phyloP scores from a whole-genome alignment of 2,329 filamentous ascomycete species.

The Ustulina deusta region DNA sequence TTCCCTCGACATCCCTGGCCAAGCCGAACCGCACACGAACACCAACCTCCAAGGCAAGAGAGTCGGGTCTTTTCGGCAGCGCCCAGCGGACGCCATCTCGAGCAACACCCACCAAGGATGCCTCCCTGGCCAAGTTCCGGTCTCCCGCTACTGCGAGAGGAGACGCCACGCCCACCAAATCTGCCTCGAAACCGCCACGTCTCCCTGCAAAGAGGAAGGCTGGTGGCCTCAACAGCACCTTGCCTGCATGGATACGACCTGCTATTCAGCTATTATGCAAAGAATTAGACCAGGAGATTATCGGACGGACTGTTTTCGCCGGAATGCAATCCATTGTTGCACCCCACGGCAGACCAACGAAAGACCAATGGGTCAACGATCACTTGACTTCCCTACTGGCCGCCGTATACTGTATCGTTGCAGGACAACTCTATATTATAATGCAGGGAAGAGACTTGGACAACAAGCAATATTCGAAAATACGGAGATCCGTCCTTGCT shows the following conservation, averaged over 20 bases:
- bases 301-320: slow-evolving; percentile 79
- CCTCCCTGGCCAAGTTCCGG: slow-evolving; percentile 58
- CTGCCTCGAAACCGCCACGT: slow-evolving; percentile 52
- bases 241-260: slow-evolving; percentile 76
- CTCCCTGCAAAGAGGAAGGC: slow-evolving; percentile 51
- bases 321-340: slow-evolving; percentile 72
- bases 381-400: slow-evolving; percentile 68
- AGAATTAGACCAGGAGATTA: slow-evolving; percentile 68
- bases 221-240: slow-evolving; percentile 46
- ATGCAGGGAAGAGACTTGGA: slow-evolving; percentile 55
- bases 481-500: slow-evolving; percentile 61
- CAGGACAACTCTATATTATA: slow-evolving; percentile 61
- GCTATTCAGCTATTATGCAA: slow-evolving; percentile 74
- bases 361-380: slow-evolving; percentile 62
- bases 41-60: slow-evolving; percentile 53
- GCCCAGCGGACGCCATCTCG: slow-evolving; percentile 55
- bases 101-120: slow-evolving; percentile 61
- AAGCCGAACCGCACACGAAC: slow-evolving; percentile 48
- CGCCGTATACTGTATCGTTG: slow-evolving; percentile 71
- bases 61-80: slow-evolving; percentile 51
- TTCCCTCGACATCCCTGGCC: slow-evolving; percentile 59
- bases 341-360: slow-evolving; percentile 57
- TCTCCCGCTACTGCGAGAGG: slow-evolving; percentile 56
- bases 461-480: slow-evolving; percentile 59
- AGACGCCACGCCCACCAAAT: slow-evolving; percentile 58